Base-by-base conservation (phyloP, 768 basidiomycete genomes). In the Pholiota conissans region DNA sequence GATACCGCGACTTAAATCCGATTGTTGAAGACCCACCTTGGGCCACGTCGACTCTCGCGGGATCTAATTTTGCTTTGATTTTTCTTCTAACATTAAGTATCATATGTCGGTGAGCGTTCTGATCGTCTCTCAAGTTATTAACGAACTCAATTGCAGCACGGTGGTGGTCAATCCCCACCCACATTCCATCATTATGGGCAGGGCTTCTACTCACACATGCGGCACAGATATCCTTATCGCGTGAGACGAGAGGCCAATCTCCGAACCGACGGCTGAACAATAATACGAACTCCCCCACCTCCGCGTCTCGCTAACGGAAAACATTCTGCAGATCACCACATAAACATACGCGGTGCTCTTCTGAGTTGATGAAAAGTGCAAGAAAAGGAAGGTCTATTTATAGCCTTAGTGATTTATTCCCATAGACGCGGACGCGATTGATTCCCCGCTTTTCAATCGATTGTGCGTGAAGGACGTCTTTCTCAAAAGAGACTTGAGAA, bases 1-100 rank as follows among this genome's bases (percentile, higher is more conserved):
- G 54, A 56, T 56, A 52, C 22, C 54, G 59, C 54, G 50, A 60
- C 49, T 60, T 56, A 56, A 56, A 52, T 32, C 55, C 59, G 54
- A 56, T 28, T 30, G 32, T 26, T 46, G 39, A 13, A 42, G 4
- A 27, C 53, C 28, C 34, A n/a, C 53, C 29, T 54, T 24, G 29
- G 27, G 53, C 52, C 52, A 32, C 53, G 42, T 51, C 35, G 34
- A 37, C 50, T 40, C 16, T 56, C 55, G 30, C 45, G 40, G 52
- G 39, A 29, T 48, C 55, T 52, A 52, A 51, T 47, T 35, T 30
- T 39, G 24, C 20, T n/a, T 22, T 49, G 20, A 28, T 47, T 24
- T 1, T 45, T 22, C 10, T 22, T 45, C 30, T 32, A 6, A 13
- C n/a, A n/a, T n/a, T n/a, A n/a, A n/a, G n/a, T n/a, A n/a, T n/a